phyloP scores from a whole-genome alignment of 768 basidiomycete species.

The Lactarius trivialis region DNA sequence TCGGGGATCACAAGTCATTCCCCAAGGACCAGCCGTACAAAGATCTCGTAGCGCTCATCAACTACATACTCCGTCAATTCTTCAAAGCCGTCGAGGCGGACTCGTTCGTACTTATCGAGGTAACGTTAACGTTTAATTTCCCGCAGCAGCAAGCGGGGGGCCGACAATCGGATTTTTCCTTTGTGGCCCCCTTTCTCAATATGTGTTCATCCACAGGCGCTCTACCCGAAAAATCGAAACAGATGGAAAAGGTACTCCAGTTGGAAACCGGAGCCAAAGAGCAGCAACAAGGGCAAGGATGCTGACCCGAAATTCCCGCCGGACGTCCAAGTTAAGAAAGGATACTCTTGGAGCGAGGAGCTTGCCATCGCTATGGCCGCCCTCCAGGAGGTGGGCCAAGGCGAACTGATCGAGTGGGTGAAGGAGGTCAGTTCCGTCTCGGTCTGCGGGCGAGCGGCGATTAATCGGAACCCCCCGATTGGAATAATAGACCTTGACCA shows the following conservation, averaged over 20 bases:
- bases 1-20: constrained; percentile 72
- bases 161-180: neutral
- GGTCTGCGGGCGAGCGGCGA: neutral
- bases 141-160: neutral
- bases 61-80: constrained; percentile 84
- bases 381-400: constrained; percentile 59
- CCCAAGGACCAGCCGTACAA: constrained; percentile 74
- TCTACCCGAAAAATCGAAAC: constrained; percentile 84
- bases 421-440: constrained; percentile 54
- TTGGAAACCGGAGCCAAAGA: constrained; percentile 53
- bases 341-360: constrained; percentile 84
- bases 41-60: constrained; percentile 79
- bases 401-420: constrained; percentile 68
- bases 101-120: constrained; percentile 84
- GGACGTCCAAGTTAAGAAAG: constrained; percentile 80
- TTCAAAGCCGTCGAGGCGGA: constrained; percentile 88
- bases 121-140: constrained; percentile 34
- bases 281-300: constrained; percentile 33
- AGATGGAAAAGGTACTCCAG: constrained; percentile 83
- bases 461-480: constrained; percentile 7
- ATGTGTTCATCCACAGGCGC: constrained; percentile 43
- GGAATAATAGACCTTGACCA: constrained; percentile 47
- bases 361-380: constrained; percentile 78
- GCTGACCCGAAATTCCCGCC: constrained; percentile 44
- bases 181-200: neutral